These are phyloP conservation scores for Penicillium alfredii DNA, from an alignment of 495 filamentous ascomycete genomes.

Conservation along the genomic window DNA sequence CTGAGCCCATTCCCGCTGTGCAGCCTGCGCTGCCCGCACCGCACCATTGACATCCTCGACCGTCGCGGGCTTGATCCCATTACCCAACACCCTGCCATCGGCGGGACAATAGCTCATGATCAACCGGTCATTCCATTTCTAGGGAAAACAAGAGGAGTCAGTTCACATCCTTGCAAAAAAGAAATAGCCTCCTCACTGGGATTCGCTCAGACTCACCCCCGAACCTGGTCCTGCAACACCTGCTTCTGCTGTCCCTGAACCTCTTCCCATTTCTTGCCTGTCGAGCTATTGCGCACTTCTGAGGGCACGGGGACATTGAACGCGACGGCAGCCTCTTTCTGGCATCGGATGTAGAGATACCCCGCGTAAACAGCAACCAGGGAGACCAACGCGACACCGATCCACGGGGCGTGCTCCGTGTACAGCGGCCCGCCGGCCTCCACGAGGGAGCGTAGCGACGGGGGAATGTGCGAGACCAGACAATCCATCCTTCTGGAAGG, in stretches of 20 bases:
- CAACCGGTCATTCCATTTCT: slow-evolving; percentile 40
- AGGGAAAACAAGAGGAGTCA: not conserved
- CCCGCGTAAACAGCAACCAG: slow-evolving; percentile 30
- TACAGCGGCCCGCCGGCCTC: slow-evolving; percentile 14
- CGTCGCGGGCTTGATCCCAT: slow-evolving; percentile 67
- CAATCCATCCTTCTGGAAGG: slow-evolving; percentile 24
- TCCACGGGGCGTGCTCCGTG: slow-evolving; percentile 15
- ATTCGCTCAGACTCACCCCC: slow-evolving; percentile 44
- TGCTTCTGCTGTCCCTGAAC: slow-evolving; percentile 35
- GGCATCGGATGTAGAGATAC: slow-evolving; percentile 29
- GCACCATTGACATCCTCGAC: slow-evolving; percentile 74
- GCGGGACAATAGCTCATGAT: slow-evolving; percentile 77
- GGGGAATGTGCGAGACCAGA: slow-evolving; percentile 23
- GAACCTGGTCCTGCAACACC: slow-evolving; percentile 39
- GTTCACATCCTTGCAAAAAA: not conserved
- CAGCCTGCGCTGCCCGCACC: slow-evolving; percentile 63
- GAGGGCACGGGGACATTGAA: slow-evolving; percentile 56
- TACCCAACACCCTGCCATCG: slow-evolving; percentile 75
- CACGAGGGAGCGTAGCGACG: slow-evolving; percentile 17
- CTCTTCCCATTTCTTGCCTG: slow-evolving; percentile 57
- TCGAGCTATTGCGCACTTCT: slow-evolving; percentile 48
- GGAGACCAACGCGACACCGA: slow-evolving; percentile 30
- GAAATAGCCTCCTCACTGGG: too few species aligned
- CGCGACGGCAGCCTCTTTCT: slow-evolving; percentile 45
- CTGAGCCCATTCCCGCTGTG: slow-evolving; percentile 74